phyloP scores from a whole-genome alignment of 1,139 yeast species.

The Taiozyma sp. region DNA sequence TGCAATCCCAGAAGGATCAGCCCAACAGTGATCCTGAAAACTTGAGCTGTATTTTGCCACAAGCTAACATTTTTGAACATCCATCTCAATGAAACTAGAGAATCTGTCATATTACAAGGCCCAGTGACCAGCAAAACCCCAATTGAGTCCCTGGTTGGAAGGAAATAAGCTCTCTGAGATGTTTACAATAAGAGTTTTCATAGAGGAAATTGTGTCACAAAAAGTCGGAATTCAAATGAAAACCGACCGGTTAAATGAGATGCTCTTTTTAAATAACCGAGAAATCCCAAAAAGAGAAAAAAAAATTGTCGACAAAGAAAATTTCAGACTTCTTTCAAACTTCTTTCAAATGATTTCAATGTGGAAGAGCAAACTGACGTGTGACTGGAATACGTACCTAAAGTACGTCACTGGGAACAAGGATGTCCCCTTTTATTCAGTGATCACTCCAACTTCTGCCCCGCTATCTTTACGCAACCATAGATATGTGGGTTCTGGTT shows the following conservation, averaged over 20 bases:
- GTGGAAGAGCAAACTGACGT: too few relatives aligned
- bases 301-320: not conserved
- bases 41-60: not conserved
- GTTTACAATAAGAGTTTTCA: too few relatives aligned
- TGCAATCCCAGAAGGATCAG: not conserved
- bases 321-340: not conserved
- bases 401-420: not conserved
- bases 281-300: not conserved
- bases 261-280: not conserved
- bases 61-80: not conserved
- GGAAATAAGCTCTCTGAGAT: not conserved
- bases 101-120: not conserved
- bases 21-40: not conserved
- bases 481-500: constrained; percentile 21
- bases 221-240: not conserved
- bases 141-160: not conserved
- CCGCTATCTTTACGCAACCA: constrained; percentile 19
- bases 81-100: not conserved
- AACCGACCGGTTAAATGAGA: not conserved
- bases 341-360: too few relatives aligned
- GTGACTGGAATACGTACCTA: too few relatives aligned
- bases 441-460: constrained; percentile 15
- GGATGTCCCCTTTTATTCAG: not conserved
- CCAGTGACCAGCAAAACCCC: not conserved
- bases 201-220: not conserved